Evolutionary conservation across 495 filamentous ascomycete genomes (phyloP).

Genomic region (Parathielavia appendiculata): DNA sequence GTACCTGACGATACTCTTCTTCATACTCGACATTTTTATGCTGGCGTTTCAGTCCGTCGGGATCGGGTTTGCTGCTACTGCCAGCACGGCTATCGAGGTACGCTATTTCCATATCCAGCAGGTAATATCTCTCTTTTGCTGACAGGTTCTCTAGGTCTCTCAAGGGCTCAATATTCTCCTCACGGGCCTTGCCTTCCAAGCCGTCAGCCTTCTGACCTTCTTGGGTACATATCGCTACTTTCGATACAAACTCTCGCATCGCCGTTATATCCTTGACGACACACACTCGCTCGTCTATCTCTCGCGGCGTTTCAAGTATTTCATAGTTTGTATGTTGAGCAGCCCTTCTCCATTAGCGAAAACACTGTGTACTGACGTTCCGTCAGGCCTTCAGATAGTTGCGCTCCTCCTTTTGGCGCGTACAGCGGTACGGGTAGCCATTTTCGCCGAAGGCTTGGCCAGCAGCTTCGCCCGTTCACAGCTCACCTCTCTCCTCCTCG

Average conservation of each 20-base stretch:
- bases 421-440: slow-evolving; percentile 32
- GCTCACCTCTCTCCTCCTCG: slow-evolving; percentile 31
- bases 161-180: slow-evolving; percentile 33
- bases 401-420: slow-evolving; percentile 32
- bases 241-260: slow-evolving; percentile 27
- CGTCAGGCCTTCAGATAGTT: slow-evolving; percentile 27
- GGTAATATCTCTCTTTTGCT: not conserved
- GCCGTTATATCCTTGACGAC: slow-evolving; percentile 31
- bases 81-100: slow-evolving; percentile 21
- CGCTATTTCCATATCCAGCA: not conserved
- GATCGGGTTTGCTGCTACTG: slow-evolving; percentile 22
- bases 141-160: slow-evolving; percentile 26
- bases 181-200: slow-evolving; percentile 37
- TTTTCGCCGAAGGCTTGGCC: slow-evolving; percentile 29
- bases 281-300: slow-evolving; percentile 31
- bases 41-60: slow-evolving; percentile 38
- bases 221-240: slow-evolving; percentile 32
- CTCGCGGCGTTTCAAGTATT: slow-evolving; percentile 32
- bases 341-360: not conserved
- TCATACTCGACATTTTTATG: slow-evolving; percentile 28
- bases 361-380: not conserved
- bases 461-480: slow-evolving; percentile 28
- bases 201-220: slow-evolving; percentile 32
- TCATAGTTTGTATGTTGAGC: slow-evolving; percentile 32
- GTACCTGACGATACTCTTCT: slow-evolving; percentile 32